Evolutionary conservation across 768 basidiomycete species (phyloP).

Genomic region (Dendrothele bispora): DNA sequence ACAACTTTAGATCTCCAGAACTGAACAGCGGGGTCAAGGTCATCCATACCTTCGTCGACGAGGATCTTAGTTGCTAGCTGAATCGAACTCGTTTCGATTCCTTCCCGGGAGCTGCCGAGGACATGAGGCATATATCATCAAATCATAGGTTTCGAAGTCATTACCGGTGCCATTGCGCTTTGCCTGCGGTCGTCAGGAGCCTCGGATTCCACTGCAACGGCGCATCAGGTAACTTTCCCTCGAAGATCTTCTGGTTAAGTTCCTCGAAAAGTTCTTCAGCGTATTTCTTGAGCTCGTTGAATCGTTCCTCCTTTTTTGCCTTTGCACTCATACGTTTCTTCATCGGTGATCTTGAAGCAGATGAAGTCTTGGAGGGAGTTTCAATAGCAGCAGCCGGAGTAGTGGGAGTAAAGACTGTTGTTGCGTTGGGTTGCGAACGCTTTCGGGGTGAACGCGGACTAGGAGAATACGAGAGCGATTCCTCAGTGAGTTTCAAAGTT

Average conservation of each 20-base stretch:
- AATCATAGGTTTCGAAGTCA: constrained; percentile 39
- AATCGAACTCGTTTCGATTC: constrained; percentile 61
- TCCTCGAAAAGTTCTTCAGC: constrained; percentile 60
- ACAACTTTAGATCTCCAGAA: neutral
- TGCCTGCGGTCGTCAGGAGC: constrained; percentile 66
- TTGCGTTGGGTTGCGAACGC: constrained; percentile 7
- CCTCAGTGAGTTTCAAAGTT: constrained; percentile 42
- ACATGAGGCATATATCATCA: constrained; percentile 8
- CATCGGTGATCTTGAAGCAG: constrained; percentile 10
- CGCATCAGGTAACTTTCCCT: constrained; percentile 47
- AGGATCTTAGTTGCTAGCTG: constrained; percentile 83
- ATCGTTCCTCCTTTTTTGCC: constrained; percentile 40
- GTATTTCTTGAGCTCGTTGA: constrained; percentile 46
- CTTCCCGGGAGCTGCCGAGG: constrained; percentile 49
- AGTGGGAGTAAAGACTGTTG: neutral
- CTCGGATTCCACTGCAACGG: constrained; percentile 67
- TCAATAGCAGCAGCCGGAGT: constrained; percentile 1
- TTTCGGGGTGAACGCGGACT: constrained; percentile 9
- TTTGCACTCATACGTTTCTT: constrained; percentile 39
- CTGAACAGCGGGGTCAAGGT: neutral
- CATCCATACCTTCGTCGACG: constrained; percentile 63
- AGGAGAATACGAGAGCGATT: constrained; percentile 8
- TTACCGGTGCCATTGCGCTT: constrained; percentile 69
- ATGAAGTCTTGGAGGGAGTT: constrained; percentile 2
- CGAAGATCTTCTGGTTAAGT: constrained; percentile 60